A percentile compares a stretch with the other conserved stretches of the same genome.
These are phyloP conservation scores for Kwoniella sp. DNA, from an alignment of 768 basidiomycete genomes.

Conservation along the genomic window DNA sequence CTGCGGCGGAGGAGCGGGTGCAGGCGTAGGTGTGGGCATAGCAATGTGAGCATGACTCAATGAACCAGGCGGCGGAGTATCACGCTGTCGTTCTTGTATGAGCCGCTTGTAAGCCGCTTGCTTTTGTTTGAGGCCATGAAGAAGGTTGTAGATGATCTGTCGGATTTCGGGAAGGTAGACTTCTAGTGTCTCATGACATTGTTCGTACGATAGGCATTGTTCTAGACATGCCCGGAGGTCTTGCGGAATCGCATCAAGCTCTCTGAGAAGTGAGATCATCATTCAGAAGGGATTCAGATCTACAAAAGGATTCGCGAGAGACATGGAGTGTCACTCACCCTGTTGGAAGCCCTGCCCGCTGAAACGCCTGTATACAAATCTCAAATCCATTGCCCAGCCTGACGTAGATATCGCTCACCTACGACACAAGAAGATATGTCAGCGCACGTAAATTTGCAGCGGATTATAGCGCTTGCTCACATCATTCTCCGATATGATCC, in stretches of 20 bases:
- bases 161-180: conserved; percentile 87
- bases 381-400: conserved; percentile 97
- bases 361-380: conserved; percentile 84
- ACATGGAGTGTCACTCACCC: conserved; percentile 63
- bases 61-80: background rate
- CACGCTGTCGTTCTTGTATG: conserved; percentile 62
- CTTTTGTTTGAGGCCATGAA: conserved; percentile 89
- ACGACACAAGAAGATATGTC: conserved; percentile 22
- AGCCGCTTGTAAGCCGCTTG: conserved; percentile 83
- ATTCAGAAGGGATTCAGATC: background rate
- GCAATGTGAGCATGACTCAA: background rate
- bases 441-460: background rate
- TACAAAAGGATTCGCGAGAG: no score
- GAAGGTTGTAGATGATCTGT: conserved; percentile 84
- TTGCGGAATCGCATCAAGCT: conserved; percentile 81
- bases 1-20: background rate
- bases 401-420: conserved; percentile 97
- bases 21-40: background rate
- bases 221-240: conserved; percentile 88
- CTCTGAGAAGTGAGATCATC: conserved; percentile 60
- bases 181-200: conserved; percentile 79
- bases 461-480: conserved; percentile 25
- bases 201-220: conserved; percentile 86
- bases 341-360: conserved; percentile 83
- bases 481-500: conserved; percentile 43